Evolutionary conservation across 371 early-diverging fungal species (phyloP).

Genomic region (Dichotomocladium elegans): DNA sequence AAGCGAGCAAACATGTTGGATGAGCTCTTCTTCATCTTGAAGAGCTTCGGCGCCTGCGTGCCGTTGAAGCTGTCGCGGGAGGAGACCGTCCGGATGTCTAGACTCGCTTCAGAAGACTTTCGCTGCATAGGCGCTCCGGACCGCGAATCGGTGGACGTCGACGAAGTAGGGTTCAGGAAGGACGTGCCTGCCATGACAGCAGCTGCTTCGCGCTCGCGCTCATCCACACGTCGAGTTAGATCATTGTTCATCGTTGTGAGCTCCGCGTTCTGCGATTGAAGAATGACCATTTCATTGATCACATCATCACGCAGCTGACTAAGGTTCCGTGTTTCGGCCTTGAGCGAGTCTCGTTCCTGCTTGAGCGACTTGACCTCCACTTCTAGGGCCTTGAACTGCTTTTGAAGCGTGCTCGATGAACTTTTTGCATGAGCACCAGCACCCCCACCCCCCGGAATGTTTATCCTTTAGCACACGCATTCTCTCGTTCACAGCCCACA

Average conservation of each 20-base stretch:
- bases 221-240: constrained; percentile 39
- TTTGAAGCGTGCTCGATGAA: neutral
- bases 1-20: constrained; percentile 49
- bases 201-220: constrained; percentile 27
- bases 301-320: constrained; percentile 32
- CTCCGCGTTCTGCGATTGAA: constrained; percentile 52
- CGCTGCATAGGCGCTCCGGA: constrained; percentile 11
- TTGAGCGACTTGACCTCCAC: constrained; percentile 27
- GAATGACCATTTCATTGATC: constrained; percentile 48
- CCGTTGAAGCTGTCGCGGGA: constrained; percentile 26
- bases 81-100: constrained; percentile 11
- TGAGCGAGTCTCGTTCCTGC: constrained; percentile 22
- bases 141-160: neutral
- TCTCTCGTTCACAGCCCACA: no score
- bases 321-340: constrained; percentile 22
- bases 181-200: constrained; percentile 22
- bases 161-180: constrained; percentile 12
- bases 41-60: constrained; percentile 27
- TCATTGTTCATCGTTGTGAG: constrained; percentile 54
- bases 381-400: constrained; percentile 19
- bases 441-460: no score
- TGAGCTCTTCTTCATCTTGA: constrained; percentile 43
- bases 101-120: constrained; percentile 1
- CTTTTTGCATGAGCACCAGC: no score
- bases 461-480: no score